These are phyloP conservation scores for Fusarium armeniacum DNA, from an alignment of 2,329 filamentous ascomycete species.

Conservation along the genomic window DNA sequence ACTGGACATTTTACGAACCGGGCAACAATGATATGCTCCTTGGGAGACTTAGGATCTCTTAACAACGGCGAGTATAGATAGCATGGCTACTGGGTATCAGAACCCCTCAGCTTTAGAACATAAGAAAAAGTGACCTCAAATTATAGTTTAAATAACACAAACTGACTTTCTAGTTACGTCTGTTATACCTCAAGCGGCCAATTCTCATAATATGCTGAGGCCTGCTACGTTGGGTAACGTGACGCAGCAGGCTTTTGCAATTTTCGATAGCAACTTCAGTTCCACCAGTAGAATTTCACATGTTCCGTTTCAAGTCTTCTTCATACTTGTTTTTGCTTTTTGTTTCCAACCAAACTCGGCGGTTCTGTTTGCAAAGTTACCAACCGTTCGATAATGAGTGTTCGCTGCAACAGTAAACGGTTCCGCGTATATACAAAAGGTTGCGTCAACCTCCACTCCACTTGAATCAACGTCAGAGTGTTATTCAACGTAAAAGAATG, in stretches of 20 bases:
- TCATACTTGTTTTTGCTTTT: background rate
- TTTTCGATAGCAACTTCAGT: background rate
- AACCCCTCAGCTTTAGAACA: no score
- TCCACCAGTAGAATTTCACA: background rate
- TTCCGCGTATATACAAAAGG: background rate
- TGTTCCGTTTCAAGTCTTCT: background rate
- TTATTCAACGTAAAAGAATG: background rate
- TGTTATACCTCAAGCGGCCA: no score
- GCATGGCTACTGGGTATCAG: no score
- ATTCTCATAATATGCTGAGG: no score
- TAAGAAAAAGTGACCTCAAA: no score
- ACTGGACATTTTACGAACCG: no score
- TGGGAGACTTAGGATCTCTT: background rate
- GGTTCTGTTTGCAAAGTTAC: background rate
- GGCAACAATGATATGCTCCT: no score
- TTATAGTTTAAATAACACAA: no score
- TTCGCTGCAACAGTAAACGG: background rate
- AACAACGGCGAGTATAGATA: background rate
- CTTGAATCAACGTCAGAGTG: background rate
- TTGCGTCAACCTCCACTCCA: rapidly evolving
- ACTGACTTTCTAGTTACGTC: no score
- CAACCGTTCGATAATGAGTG: background rate
- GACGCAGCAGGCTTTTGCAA: no score
- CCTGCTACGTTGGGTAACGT: background rate
- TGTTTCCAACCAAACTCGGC: background rate